These are phyloP conservation scores for Sclerotiophoma versabilis DNA, from an alignment of 2,329 filamentous ascomycete species.

Conservation along the genomic window DNA sequence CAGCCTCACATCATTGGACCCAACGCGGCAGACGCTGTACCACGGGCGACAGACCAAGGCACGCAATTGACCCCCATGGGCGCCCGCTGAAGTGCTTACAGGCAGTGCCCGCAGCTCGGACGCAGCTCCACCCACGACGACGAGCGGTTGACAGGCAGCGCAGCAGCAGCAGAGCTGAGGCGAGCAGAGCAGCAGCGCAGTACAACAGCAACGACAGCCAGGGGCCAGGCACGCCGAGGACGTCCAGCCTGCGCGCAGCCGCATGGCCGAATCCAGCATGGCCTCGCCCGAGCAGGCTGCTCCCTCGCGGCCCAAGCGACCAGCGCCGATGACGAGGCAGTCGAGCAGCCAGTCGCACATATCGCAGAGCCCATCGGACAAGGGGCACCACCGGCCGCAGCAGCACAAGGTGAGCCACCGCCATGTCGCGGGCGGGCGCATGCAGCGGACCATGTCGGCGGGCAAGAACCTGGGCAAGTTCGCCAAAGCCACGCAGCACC, in stretches of 20 bases:
- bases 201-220: conserved; percentile 18
- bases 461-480: conserved; percentile 54
- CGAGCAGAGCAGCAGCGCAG: neutral
- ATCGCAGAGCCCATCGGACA: conserved; percentile 49
- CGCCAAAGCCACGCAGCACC: conserved; percentile 40
- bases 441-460: conserved; percentile 50
- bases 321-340: conserved; percentile 45
- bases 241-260: conserved; percentile 18
- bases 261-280: conserved; percentile 41
- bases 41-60: conserved; percentile 28
- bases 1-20: conserved; percentile 38
- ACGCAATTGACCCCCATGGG: conserved; percentile 44
- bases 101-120: conserved; percentile 5
- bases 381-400: conserved; percentile 30
- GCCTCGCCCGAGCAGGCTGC: conserved; percentile 43
- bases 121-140: neutral
- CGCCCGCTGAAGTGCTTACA: conserved; percentile 17
- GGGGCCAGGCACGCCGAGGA: conserved; percentile 7
- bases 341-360: conserved; percentile 48
- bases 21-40: conserved; percentile 43
- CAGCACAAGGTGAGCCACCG: conserved; percentile 47
- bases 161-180: neutral
- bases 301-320: conserved; percentile 47
- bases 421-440: conserved; percentile 52
- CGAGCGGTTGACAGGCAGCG: neutral